phyloP scores from a whole-genome alignment of 106 monocot species.

The Dioscorea dumetorum region DNA sequence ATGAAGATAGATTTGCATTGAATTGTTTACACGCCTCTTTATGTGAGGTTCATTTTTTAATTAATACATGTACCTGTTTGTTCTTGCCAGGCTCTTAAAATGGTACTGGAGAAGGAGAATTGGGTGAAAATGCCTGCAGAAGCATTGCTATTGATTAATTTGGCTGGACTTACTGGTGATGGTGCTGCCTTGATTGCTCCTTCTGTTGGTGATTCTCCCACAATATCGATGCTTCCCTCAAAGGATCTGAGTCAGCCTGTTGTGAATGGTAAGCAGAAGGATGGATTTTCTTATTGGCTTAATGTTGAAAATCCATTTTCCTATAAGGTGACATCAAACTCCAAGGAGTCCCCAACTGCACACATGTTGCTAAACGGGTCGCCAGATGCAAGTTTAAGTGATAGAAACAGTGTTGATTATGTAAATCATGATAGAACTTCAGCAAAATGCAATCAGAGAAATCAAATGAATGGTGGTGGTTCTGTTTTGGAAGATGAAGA shows the following conservation, averaged over 20 bases:
- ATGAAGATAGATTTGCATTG: no score
- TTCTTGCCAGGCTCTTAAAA: conserved; percentile 70
- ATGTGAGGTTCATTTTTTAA: no score
- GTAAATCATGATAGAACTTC: conserved; percentile 23
- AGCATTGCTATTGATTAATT: conserved; percentile 59
- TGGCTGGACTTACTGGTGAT: conserved; percentile 94
- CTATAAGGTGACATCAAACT: conserved; percentile 36
- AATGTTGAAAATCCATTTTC: conserved; percentile 69
- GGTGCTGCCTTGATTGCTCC: conserved; percentile 77
- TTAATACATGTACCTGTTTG: not conserved
- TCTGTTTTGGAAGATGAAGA: conserved; percentile 73
- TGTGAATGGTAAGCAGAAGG: conserved; percentile 33
- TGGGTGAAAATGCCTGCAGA: conserved; percentile 78
- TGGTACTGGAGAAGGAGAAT: conserved; percentile 92
- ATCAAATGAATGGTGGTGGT: conserved; percentile 32
- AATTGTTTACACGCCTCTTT: no score
- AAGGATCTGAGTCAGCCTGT: conserved; percentile 17
- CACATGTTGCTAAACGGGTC: conserved; percentile 30
- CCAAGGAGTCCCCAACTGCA: conserved; percentile 36
- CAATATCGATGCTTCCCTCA: conserved; percentile 25
- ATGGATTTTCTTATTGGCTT: conserved; percentile 80
- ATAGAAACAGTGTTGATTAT: conserved; percentile 26
- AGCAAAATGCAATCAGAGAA: conserved; percentile 14
- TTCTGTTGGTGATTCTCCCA: conserved; percentile 22
- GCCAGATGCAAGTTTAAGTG: conserved; percentile 16